Evolutionary conservation across 805 yeast species (phyloP).

Genomic region (Ogataea ganodermae): DNA sequence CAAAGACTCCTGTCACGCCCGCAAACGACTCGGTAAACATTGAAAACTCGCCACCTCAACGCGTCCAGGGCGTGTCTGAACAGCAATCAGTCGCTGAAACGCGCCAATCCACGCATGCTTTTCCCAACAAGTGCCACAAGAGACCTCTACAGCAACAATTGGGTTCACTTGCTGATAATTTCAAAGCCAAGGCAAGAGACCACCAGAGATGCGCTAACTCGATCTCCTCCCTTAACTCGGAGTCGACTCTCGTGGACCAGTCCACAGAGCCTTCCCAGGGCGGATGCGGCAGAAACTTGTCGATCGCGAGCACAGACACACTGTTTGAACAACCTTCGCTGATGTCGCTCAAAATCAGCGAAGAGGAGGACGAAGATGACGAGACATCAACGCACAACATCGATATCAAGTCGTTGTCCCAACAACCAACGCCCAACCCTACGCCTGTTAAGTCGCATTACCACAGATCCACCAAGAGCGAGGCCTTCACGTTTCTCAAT

Average conservation of each 20-base stretch:
- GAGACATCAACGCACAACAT: background rate
- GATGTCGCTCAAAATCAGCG: slow-evolving; percentile 18
- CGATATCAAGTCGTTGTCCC: slow-evolving; percentile 8
- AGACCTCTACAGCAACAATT: background rate
- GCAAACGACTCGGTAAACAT: background rate
- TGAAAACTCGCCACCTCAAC: slow-evolving; percentile 1
- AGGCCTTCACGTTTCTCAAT: slow-evolving; percentile 8
- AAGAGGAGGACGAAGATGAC: slow-evolving; percentile 22
- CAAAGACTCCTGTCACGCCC: background rate
- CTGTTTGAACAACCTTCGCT: slow-evolving; percentile 22
- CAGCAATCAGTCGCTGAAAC: background rate
- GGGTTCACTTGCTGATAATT: slow-evolving; percentile 4
- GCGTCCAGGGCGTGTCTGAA: background rate
- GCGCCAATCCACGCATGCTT: background rate
- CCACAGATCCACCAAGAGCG: slow-evolving; percentile 26
- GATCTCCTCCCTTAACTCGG: slow-evolving; percentile 25
- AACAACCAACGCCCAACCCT: slow-evolving; percentile 12
- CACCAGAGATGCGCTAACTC: slow-evolving; percentile 24
- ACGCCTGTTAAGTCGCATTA: slow-evolving; percentile 13
- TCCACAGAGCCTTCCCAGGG: slow-evolving; percentile 1
- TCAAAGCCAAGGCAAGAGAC: slow-evolving; percentile 2
- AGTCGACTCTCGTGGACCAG: slow-evolving; percentile 22
- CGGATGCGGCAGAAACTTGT: slow-evolving; percentile 11
- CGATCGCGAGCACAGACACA: slow-evolving; percentile 27
- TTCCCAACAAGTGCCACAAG: background rate